Conservation (phyloP, 2,329 filamentous ascomycete genomes). For the Ophidiomyces ophidiicola region DNA sequence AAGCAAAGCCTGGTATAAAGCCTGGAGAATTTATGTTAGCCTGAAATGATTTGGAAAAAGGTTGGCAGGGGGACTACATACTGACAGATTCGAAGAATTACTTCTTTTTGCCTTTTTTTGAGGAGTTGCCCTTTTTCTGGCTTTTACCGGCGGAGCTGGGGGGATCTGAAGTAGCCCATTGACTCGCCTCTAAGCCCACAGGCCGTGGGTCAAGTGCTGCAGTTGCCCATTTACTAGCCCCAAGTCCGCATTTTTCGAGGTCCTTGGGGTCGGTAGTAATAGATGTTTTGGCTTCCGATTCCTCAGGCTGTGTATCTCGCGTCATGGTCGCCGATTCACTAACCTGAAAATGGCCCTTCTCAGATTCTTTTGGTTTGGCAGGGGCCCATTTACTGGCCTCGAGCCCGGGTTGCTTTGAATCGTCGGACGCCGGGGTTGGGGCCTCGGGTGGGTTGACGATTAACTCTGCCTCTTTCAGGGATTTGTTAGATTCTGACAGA, state of each 20-base stretch:
- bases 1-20: too few relatives aligned
- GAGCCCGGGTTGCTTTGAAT: constrained; percentile 1
- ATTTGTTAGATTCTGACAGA: background rate
- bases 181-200: background rate
- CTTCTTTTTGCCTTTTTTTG: constrained; percentile 3
- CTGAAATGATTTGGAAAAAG: too few relatives aligned
- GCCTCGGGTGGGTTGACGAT: background rate
- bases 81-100: background rate
- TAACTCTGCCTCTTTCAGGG: constrained; percentile 2
- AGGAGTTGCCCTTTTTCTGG: constrained; percentile 2
- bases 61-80: background rate
- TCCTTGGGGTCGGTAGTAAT: too few relatives aligned
- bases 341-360: background rate
- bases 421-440: constrained; percentile 2
- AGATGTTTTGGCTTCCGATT: too few relatives aligned
- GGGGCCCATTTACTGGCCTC: constrained; percentile 6
- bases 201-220: too few relatives aligned
- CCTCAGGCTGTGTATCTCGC: background rate
- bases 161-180: background rate
- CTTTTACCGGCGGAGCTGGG: background rate
- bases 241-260: too few relatives aligned
- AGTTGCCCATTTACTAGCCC: too few relatives aligned
- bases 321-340: constrained; percentile 4
- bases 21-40: too few relatives aligned
- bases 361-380: background rate